phyloP scores from a whole-genome alignment of 2,329 filamentous ascomycete genomes.

The Aspergillus sp. region DNA sequence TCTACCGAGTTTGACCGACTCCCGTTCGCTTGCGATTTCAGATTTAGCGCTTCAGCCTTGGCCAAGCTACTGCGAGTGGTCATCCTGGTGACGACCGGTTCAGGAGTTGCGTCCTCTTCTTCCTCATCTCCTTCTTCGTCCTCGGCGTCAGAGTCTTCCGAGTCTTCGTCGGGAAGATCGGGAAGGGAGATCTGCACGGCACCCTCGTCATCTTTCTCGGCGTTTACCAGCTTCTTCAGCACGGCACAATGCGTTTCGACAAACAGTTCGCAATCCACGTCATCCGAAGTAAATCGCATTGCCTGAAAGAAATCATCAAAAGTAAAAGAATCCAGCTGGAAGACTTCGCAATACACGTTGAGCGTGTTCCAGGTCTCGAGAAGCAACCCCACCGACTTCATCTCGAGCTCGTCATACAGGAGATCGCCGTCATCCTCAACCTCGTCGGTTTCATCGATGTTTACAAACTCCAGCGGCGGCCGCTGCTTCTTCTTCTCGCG shows the following conservation, averaged over 20 bases:
- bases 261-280: conserved; percentile 77
- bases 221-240: conserved; percentile 78
- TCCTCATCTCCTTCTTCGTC: conserved; percentile 54
- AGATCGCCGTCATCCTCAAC: conserved; percentile 46
- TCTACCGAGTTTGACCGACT: conserved; percentile 39
- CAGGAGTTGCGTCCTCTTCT: conserved; percentile 52
- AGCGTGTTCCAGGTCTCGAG: conserved; percentile 95
- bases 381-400: conserved; percentile 80
- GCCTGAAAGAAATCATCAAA: conserved; percentile 95
- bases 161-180: conserved; percentile 69
- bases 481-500: conserved; percentile 63
- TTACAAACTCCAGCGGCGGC: conserved; percentile 76
- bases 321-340: conserved; percentile 92
- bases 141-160: conserved; percentile 63
- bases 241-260: conserved; percentile 90
- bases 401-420: conserved; percentile 58
- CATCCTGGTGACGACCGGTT: conserved; percentile 62
- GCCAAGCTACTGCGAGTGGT: conserved; percentile 84
- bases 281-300: conserved; percentile 72
- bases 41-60: conserved; percentile 71
- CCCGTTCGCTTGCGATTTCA: conserved; percentile 61
- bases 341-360: conserved; percentile 96
- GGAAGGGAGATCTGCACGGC: conserved; percentile 77
- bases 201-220: conserved; percentile 68
- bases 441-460: conserved; percentile 60